Percentiles rank a stretch among this genome's conserved stretches.
Evolutionary conservation across 192 early-diverging fungal species (phyloP).

Genomic region (Backusella parvicylindrica): DNA sequence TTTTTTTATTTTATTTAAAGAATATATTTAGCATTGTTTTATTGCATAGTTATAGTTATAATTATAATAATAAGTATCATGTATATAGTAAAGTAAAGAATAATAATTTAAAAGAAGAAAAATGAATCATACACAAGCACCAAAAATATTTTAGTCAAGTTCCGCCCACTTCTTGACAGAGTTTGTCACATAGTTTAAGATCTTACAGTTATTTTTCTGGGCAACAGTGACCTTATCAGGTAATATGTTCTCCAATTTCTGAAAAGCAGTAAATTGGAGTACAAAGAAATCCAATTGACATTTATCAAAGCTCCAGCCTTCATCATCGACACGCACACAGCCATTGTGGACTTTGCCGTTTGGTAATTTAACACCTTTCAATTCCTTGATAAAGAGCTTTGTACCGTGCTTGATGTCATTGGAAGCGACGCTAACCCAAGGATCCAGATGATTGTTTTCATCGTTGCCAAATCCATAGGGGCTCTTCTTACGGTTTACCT

Average conservation of each 20-base stretch:
- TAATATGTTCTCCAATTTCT: background rate
- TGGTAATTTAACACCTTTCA: constrained; percentile 30
- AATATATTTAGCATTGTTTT: no score
- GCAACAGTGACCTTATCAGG: constrained; percentile 11
- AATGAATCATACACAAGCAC: background rate
- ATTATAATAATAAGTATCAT: background rate
- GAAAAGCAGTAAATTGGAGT: constrained; percentile 10
- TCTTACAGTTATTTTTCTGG: constrained; percentile 9
- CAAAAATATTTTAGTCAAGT: background rate
- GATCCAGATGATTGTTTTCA: constrained; percentile 19
- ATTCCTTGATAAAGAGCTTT: constrained; percentile 28
- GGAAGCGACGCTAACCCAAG: constrained; percentile 37
- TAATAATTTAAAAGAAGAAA: background rate
- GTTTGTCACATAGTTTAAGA: constrained; percentile 15
- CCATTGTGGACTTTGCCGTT: constrained; percentile 42
- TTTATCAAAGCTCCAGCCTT: constrained; percentile 28
- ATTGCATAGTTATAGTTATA: no score
- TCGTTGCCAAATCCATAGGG: constrained; percentile 24
- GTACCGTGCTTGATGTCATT: constrained; percentile 39
- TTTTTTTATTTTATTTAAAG: no score
- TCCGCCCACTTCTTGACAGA: constrained; percentile 20
- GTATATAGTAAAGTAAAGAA: background rate
- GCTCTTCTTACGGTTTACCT: constrained; percentile 16
- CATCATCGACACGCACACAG: constrained; percentile 40
- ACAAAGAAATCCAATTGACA: constrained; percentile 38